Conservation (phyloP, 1,139 yeast species). For the Taiozyma sp. region DNA sequence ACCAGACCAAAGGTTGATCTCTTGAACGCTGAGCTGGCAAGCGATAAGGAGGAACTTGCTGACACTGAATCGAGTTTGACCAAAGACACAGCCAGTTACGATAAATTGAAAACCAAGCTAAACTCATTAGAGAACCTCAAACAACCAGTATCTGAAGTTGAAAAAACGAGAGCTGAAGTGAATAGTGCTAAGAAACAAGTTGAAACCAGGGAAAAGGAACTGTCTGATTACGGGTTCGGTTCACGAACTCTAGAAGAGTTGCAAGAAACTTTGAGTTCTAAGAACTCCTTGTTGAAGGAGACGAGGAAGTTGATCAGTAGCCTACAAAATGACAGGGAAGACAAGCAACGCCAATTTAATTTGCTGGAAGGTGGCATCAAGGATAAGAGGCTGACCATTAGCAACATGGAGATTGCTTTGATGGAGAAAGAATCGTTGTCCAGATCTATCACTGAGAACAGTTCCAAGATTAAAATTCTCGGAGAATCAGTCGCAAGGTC, state of each 20-base stretch:
- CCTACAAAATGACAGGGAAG: conserved; percentile 46
- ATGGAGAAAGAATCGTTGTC: conserved; percentile 36
- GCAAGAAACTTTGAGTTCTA: conserved; percentile 43
- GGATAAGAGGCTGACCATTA: conserved; percentile 52
- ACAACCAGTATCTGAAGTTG: conserved; percentile 35
- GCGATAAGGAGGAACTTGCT: not conserved
- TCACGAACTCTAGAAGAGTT: conserved; percentile 43
- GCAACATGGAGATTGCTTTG: conserved; percentile 48
- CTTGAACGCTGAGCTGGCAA: not conserved
- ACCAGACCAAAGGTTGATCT: conserved; percentile 7
- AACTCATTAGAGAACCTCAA: conserved; percentile 23
- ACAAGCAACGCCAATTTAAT: conserved; percentile 42
- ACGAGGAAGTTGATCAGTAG: conserved; percentile 41
- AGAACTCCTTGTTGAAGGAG: conserved; percentile 39
- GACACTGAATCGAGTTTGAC: not conserved
- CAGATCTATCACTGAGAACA: conserved; percentile 28
- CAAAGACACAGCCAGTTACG: not conserved
- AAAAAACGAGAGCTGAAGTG: conserved; percentile 35
- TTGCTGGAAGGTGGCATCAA: conserved; percentile 49
- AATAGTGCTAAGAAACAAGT: conserved; percentile 31
- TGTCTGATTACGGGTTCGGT: conserved; percentile 30
- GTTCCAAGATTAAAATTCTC: conserved; percentile 24
- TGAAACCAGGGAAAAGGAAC: conserved; percentile 34
- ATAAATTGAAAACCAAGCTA: not conserved
- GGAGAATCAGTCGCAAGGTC: conserved; percentile 19